Evolutionary conservation across 768 basidiomycete species (phyloP).

Genomic region (Tephrocybe sp.): DNA sequence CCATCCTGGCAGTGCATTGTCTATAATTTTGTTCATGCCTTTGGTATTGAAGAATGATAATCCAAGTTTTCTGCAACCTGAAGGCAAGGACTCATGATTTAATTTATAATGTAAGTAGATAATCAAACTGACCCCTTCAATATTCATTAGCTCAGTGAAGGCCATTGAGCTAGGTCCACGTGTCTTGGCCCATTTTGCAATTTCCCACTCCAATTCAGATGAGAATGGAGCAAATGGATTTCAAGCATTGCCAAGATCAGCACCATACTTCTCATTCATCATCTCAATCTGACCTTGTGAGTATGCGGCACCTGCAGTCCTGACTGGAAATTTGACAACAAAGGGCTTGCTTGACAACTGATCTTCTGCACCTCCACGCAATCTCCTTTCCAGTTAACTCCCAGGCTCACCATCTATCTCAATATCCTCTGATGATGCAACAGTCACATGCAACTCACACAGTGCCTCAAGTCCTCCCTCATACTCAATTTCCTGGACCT

Average conservation of each 20-base stretch:
- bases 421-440: background rate
- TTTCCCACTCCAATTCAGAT: constrained; percentile 36
- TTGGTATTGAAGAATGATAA: too few relatives aligned
- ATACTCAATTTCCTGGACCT: background rate
- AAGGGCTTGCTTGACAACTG: background rate
- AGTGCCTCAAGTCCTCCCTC: background rate
- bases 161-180: constrained; percentile 34
- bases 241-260: background rate
- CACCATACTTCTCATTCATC: constrained; percentile 2
- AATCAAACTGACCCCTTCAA: constrained; percentile 32
- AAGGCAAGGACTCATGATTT: too few relatives aligned
- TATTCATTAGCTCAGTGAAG: constrained; percentile 35
- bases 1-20: too few relatives aligned
- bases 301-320: constrained; percentile 3
- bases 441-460: too few relatives aligned
- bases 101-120: too few relatives aligned
- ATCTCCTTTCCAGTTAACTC: background rate
- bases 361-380: constrained; percentile 2
- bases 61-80: too few relatives aligned
- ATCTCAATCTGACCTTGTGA: background rate
- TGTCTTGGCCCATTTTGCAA: constrained; percentile 40
- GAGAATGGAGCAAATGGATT: constrained; percentile 31
- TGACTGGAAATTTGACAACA: constrained; percentile 3
- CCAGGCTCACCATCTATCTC: background rate
- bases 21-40: too few relatives aligned